phyloP scores from a whole-genome alignment of 1,284 basidiomycete species.

The Albatrellus sp. region DNA sequence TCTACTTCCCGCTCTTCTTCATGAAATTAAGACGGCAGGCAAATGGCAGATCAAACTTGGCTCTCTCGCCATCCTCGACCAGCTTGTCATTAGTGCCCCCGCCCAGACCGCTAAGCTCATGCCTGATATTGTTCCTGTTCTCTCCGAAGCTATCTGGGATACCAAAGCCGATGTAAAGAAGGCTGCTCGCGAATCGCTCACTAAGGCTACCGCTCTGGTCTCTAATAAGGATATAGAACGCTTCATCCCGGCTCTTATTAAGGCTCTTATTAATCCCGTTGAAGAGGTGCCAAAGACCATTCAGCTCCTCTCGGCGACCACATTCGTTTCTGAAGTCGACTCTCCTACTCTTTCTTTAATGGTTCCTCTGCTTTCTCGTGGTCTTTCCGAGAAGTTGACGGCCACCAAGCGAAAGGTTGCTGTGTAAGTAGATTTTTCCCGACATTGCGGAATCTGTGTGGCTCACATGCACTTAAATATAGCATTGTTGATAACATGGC shows the following conservation, averaged over 20 bases:
- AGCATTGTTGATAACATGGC: slow-evolving; percentile 97
- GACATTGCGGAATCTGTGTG: slow-evolving; percentile 9
- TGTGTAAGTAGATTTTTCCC: slow-evolving; percentile 42
- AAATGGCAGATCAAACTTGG: slow-evolving; percentile 99
- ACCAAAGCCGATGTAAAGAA: slow-evolving; percentile 99
- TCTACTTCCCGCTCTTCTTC: slow-evolving; percentile 83
- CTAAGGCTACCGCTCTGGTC: slow-evolving; percentile 85
- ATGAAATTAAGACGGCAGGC: slow-evolving; percentile 91
- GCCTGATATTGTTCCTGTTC: slow-evolving; percentile 93
- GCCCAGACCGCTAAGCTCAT: slow-evolving; percentile 83
- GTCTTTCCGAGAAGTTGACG: slow-evolving; percentile 90
- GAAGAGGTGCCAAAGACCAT: slow-evolving; percentile 98
- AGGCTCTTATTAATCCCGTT: slow-evolving; percentile 96
- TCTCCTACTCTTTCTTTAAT: slow-evolving; percentile 97
- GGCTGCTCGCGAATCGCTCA: slow-evolving; percentile 89
- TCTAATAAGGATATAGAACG: slow-evolving; percentile 99
- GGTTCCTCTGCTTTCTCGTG: slow-evolving; percentile 95
- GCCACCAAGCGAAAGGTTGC: slow-evolving; percentile 95
- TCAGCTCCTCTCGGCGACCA: slow-evolving; percentile 93
- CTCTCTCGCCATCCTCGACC: slow-evolving; percentile 75
- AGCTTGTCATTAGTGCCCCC: slow-evolving; percentile 81
- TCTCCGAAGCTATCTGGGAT: slow-evolving; percentile 97
- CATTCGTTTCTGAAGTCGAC: slow-evolving; percentile 99
- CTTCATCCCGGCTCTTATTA: slow-evolving; percentile 96
- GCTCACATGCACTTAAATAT: slow-evolving; percentile 13